Evolutionary conservation across 768 basidiomycete species (phyloP), one percentile per base, ranked within the genome.

Genomic region (Kwoniella bestiolae): DNA sequence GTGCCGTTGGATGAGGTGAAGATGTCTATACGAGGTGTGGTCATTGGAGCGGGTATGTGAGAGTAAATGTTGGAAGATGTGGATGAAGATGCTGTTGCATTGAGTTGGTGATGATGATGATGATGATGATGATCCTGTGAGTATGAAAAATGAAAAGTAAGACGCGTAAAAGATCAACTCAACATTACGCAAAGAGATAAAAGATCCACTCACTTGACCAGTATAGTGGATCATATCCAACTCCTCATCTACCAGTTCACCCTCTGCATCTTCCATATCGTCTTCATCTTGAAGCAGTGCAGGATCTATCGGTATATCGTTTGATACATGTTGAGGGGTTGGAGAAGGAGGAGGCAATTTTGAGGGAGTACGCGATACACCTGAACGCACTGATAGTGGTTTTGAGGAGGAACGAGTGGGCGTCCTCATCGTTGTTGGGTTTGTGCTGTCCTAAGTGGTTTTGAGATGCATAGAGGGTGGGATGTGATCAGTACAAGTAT

Each of bases 211-310:
- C 21, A 64, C 63, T 32, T 34, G 16, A 14, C 38, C 5, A 41
- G 28, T 28, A 28, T 61, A 41, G 46, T n/a, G 23, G 21, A 51
- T 55, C 35, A 65, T 31, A 58, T 63, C 68, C 16, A 63, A 32
- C 16, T 70, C 69, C 25, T 71, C 70, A 44, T 67, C 70, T 11
- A 67, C 70, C 34, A 67, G n/a, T 50, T 71, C 70, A 8, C 70
- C 70, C 35, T 71, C 70, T 4, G 70, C 70, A 56, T 71, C 70
- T 23, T 60, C 70, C 66, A 65, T 26, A 56, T 67, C 70, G 47
- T 70, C 63, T 29, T 58, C 21, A 11, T 65, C 64, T 11, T 38
- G 58, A 25, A 72, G 38, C 32, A 72, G 45, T 2, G 64, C 70
- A 16, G 70, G 70, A 57, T 72, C 70, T 8, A 72, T 72, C 14